Evolutionary conservation across 202 grass and related monocot genomes (phyloP), one percentile per base, ranked within the genome.

Genomic region (Carex sylvatica): DNA sequence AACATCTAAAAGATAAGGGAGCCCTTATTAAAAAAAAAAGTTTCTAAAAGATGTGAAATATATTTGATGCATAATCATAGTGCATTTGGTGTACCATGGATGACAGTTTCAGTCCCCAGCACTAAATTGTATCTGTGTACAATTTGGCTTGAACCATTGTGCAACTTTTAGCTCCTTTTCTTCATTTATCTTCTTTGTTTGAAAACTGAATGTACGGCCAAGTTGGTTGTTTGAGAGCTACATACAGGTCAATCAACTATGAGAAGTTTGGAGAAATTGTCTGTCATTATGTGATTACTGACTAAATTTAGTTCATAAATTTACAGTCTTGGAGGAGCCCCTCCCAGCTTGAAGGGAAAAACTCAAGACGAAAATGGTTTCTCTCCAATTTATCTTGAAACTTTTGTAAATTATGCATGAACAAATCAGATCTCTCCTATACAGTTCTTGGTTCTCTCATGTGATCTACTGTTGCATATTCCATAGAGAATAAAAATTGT

Each of bases 241-340:
- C 18, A 68, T 36, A 36, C 4, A 4, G 33, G 65, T 11, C 28
- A 58, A 19, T 36, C 28, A 77, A 58, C 14, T 35, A 72, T 59
- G 46, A 58, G 36, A 59, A 36, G 30, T 77, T 58, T 11, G 73
- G 16, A 9, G 12, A 58, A 33, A 20, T 77, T 77, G 19, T 72
- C 26, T 77, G 56, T 72, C 28, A 20, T 58, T 36, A 19, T 59
- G 60, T 46, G 53, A 67, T 83, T 49, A 5, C 31, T 59, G 31
- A 82, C 12, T 72, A 60, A 85, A 70, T 33, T 70, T 78, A 20
- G 80, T 26, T 88, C 69, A 24, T 88, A 61, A 61, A 74, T 65
- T 81, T 31, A 55, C 92, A 97, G 95, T 94, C 86, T 85, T 97
- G 90, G 95, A 93, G 85, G 92, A 97, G 59, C 95, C 92, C 26